phyloP scores from a whole-genome alignment of 495 filamentous ascomycete species.

The Talaromyces adpressus region DNA sequence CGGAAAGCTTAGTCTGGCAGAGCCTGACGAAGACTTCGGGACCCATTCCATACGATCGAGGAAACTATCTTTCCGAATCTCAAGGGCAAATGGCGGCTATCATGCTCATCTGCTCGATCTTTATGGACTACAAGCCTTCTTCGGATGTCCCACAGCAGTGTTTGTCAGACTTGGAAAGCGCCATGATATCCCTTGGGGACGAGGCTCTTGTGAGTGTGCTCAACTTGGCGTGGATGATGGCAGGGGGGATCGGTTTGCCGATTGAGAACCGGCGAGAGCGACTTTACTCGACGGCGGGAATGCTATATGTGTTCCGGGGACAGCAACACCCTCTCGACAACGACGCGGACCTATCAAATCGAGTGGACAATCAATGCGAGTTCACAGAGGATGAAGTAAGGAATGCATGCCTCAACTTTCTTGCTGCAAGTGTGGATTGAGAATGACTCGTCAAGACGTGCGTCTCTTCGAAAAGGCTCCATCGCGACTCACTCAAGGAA shows the following conservation, averaged over 20 bases:
- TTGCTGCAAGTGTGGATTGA: slow-evolving; percentile 1
- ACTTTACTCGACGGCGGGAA: slow-evolving; percentile 4
- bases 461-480: neutral
- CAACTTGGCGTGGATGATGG: slow-evolving; percentile 11
- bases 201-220: slow-evolving; percentile 9
- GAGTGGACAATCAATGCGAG: neutral
- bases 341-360: neutral
- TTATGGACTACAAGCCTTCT: slow-evolving; percentile 7
- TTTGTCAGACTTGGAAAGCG: slow-evolving; percentile 8
- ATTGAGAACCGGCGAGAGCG: slow-evolving; percentile 2
- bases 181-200: slow-evolving; percentile 6
- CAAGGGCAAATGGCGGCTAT: slow-evolving; percentile 7
- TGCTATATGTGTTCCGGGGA: slow-evolving; percentile 7
- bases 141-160: slow-evolving; percentile 6
- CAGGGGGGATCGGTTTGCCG: slow-evolving; percentile 9
- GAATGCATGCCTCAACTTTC: neutral
- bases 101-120: slow-evolving; percentile 8
- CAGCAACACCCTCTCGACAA: neutral
- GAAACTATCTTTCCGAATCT: slow-evolving; percentile 5
- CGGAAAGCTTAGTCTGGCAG: slow-evolving; percentile 5
- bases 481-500: neutral
- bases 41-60: slow-evolving; percentile 3
- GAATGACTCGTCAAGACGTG: neutral
- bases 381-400: neutral
- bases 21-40: slow-evolving; percentile 4